phyloP scores from a whole-genome alignment of 2,329 filamentous ascomycete species.

The Leptographium procerum region DNA sequence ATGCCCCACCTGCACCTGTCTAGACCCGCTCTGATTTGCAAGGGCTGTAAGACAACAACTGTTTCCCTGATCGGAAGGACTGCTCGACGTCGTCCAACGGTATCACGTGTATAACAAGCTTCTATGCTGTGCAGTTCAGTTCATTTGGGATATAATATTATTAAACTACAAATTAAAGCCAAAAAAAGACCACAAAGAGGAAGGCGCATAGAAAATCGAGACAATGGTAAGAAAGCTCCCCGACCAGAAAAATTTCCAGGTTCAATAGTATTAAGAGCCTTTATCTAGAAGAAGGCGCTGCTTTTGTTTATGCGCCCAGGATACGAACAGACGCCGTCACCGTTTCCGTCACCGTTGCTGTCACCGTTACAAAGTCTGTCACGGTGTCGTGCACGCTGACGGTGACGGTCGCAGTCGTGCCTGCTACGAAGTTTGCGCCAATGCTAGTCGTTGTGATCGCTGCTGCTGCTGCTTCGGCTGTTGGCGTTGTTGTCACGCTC shows the following conservation, averaged over 20 bases:
- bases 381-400: slow-evolving; percentile 10
- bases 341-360: slow-evolving; percentile 4
- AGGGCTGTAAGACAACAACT: neutral
- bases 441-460: neutral
- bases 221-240: too few species aligned
- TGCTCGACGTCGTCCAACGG: neutral
- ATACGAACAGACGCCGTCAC: neutral
- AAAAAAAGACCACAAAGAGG: neutral
- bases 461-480: neutral
- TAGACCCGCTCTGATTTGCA: neutral
- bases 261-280: neutral
- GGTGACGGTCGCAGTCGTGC: neutral
- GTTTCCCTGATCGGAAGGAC: neutral
- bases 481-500: neutral
- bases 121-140: too few species aligned
- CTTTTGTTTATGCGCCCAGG: neutral
- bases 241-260: neutral
- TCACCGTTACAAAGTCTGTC: slow-evolving; percentile 4
- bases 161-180: too few species aligned
- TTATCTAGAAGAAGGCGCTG: neutral
- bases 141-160: too few species aligned
- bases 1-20: neutral
- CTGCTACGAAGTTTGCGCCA: neutral
- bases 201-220: too few species aligned
- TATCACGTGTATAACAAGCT: neutral